Evolutionary conservation across 2,329 filamentous ascomycete genomes (phyloP), one percentile per base, ranked within the genome.

Genomic region (Didymella lethalis): DNA sequence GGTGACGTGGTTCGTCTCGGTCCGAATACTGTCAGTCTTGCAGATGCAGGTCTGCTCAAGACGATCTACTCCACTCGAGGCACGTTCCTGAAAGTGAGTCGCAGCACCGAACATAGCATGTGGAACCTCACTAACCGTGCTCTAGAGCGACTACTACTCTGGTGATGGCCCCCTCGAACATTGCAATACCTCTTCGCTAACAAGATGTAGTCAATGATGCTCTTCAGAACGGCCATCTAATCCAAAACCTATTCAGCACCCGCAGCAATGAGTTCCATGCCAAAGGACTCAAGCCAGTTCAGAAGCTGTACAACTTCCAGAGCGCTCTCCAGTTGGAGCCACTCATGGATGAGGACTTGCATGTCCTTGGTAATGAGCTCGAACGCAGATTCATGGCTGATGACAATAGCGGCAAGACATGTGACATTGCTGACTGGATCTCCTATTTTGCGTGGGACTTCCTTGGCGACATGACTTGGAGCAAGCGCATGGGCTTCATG

Each of bases 401-500:
- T 12, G 66, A 47, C 3, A 72, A 71, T 43, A 46, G 59, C 25
- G 67, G 64, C 28, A 69, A 69, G 50, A 67, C 70, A 2, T 73
- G 69, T 61, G 71, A 74, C 55, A 71, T 75, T 26, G 64, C 68
- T 3, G 68, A 74, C 31, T 75, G 71, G 73, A 69, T 75, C 31
- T 72, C 65, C 7, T 75, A 63, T 51, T 73, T 74, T 54, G 62
- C 69, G 25, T 70, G 64, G 62, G 64, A 68, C 43, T 66, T 80
- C 7, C 64, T 82, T 0, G 76, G 77, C 1, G 74, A 80, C 41
- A 65, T 81, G 51, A 78, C 75, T 0, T 81, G 79, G 61, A 72
- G 74, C 18, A 74, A 76, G 60, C 73, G 72, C n/a, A 70, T 80
- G 7, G 80, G 79, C 0, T 81, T 81, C 62, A 70, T 81, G 47